Conservation (phyloP, 441 rosid genomes). For the Hura crepitans region DNA sequence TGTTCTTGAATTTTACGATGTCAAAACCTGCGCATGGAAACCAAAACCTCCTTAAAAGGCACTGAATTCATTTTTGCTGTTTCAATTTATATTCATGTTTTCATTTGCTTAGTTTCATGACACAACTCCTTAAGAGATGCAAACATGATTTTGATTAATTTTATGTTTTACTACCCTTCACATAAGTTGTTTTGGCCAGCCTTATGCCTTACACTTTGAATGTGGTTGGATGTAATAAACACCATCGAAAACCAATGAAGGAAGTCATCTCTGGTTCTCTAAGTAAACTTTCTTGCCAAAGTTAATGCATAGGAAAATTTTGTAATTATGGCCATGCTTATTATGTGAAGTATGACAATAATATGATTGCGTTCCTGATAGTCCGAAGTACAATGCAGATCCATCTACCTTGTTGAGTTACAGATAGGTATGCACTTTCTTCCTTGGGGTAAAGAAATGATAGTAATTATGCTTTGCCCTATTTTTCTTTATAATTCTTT, state of each 20-base stretch:
- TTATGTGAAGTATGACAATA: neutral
- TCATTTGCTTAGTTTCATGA: neutral
- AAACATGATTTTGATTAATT: neutral
- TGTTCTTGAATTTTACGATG: neutral
- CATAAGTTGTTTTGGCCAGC: constrained; percentile 66
- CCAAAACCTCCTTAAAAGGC: neutral
- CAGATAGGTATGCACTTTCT: too few species aligned
- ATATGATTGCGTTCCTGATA: neutral
- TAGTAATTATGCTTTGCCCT: too few species aligned
- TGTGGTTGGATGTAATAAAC: constrained; percentile 78
- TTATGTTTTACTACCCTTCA: constrained; percentile 1
- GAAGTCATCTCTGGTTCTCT: constrained; percentile 29
- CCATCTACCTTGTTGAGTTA: too few species aligned
- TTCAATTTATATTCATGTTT: neutral
- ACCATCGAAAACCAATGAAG: constrained; percentile 94
- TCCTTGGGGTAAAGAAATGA: too few species aligned
- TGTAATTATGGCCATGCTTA: neutral
- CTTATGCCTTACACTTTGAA: constrained; percentile 93
- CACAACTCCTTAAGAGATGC: neutral
- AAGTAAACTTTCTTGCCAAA: neutral
- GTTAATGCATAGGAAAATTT: neutral
- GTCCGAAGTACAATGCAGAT: neutral
- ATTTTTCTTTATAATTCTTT: too few species aligned
- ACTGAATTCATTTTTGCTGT: neutral
- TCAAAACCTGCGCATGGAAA: neutral